A percentile compares a stretch with the other conserved stretches of the same genome.
These are phyloP conservation scores for Lyophyllum semitale DNA, from an alignment of 768 basidiomycete species.

Conservation along the genomic window DNA sequence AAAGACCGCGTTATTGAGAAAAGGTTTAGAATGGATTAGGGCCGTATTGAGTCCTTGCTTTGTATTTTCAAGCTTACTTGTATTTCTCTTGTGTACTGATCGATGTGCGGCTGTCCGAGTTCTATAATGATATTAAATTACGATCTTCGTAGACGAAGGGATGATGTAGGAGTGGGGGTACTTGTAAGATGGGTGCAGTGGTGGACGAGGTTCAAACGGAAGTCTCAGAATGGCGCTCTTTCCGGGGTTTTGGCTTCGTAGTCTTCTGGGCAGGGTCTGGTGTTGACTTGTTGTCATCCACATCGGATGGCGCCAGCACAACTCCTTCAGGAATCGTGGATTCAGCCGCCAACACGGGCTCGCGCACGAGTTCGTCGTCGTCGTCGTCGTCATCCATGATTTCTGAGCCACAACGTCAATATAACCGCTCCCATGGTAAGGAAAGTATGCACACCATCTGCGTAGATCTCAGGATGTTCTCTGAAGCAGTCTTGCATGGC, in stretches of 20 bases:
- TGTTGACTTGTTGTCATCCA: background rate
- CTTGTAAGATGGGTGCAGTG: background rate
- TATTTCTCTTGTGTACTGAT: background rate
- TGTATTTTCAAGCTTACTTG: constrained; percentile 20
- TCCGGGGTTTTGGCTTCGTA: background rate
- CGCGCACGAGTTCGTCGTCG: constrained; percentile 38
- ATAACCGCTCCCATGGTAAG: constrained; percentile 6
- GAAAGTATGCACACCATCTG: constrained; percentile 65
- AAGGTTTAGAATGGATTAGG: constrained; percentile 53
- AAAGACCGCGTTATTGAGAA: constrained; percentile 73
- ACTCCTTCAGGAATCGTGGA: constrained; percentile 12
- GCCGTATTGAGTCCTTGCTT: constrained; percentile 13
- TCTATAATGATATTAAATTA: constrained; percentile 16
- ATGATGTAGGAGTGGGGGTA: constrained; percentile 13
- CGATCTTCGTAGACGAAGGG: background rate
- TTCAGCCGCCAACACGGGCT: too few species aligned
- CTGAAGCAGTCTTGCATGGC: constrained; percentile 98
- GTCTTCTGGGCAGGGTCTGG: constrained; percentile 3
- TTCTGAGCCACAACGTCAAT: constrained; percentile 38
- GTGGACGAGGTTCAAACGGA: background rate
- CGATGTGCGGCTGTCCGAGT: background rate
- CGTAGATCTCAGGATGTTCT: constrained; percentile 94
- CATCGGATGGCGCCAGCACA: constrained; percentile 1
- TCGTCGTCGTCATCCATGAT: constrained; percentile 73
- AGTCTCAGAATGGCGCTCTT: background rate